phyloP scores from a whole-genome alignment of 768 basidiomycete genomes.

The Naganishia vaughanmartiniae region DNA sequence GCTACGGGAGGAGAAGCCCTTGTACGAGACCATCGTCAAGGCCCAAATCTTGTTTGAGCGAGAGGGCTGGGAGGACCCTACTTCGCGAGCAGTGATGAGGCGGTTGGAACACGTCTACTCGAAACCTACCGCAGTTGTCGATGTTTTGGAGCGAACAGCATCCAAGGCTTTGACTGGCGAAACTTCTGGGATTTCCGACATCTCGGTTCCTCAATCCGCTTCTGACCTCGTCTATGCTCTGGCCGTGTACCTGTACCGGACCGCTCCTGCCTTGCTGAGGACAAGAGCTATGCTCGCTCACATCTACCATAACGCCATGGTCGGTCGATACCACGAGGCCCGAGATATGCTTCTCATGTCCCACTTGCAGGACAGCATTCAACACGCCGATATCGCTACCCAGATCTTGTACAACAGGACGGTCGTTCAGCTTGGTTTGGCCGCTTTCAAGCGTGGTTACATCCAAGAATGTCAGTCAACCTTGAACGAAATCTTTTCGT shows the following conservation, averaged over 20 bases:
- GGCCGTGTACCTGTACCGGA: conserved; percentile 88
- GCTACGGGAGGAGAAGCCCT: conserved; percentile 88
- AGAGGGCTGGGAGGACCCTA: conserved; percentile 69
- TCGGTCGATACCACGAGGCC: conserved; percentile 93
- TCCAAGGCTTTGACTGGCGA: conserved; percentile 54
- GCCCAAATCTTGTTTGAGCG: conserved; percentile 89
- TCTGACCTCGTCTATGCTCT: conserved; percentile 80
- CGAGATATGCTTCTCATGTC: conserved; percentile 99
- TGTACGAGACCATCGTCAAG: conserved; percentile 89
- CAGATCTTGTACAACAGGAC: conserved; percentile 98
- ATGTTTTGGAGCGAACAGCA: conserved; percentile 76
- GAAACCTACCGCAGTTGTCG: conserved; percentile 93
- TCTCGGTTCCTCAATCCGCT: conserved; percentile 61
- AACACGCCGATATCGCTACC: conserved; percentile 91
- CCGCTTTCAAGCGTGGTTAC: conserved; percentile 90
- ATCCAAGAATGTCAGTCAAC: conserved; percentile 91
- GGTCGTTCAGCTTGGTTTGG: conserved; percentile 92
- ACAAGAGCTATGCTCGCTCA: conserved; percentile 97
- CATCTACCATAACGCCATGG: conserved; percentile 93
- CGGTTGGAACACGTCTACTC: conserved; percentile 96
- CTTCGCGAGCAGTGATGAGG: conserved; percentile 86
- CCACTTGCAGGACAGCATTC: conserved; percentile 92
- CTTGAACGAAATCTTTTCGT: conserved; percentile 91
- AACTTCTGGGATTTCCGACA: conserved; percentile 62
- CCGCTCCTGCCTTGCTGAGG: conserved; percentile 82